phyloP scores from a whole-genome alignment of 208 protist species.

The Phytomonas francai region DNA sequence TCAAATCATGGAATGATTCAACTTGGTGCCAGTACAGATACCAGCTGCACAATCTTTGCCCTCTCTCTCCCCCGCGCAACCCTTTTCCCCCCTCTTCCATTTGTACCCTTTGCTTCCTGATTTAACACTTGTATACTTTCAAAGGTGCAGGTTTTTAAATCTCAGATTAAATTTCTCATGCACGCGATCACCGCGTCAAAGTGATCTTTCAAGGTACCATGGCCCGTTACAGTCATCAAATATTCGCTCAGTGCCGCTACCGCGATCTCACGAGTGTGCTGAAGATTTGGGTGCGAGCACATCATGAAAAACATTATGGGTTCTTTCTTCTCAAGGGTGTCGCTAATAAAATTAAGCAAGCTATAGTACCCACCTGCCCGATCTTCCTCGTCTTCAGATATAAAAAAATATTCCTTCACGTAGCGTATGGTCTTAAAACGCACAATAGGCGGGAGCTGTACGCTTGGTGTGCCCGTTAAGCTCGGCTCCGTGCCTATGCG shows the following conservation, averaged over 20 bases:
- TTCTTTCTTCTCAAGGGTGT: conserved; percentile 19
- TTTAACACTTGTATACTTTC: background rate
- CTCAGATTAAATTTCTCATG: conserved; percentile 9
- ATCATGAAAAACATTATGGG: conserved; percentile 37
- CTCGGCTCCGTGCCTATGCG: background rate
- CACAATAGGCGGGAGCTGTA: conserved; percentile 32
- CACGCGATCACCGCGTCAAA: conserved; percentile 27
- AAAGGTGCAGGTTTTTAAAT: background rate
- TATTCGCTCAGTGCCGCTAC: conserved; percentile 31
- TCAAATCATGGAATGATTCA: background rate
- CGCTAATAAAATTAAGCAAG: conserved; percentile 27
- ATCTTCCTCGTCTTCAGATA: conserved; percentile 26
- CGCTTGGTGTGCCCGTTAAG: background rate
- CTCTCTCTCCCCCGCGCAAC: background rate
- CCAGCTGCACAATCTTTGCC: background rate
- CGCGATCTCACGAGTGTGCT: conserved; percentile 29
- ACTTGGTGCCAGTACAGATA: background rate
- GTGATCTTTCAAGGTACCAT: conserved; percentile 14
- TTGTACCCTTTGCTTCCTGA: background rate
- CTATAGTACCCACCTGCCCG: conserved; percentile 27
- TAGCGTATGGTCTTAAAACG: conserved; percentile 18
- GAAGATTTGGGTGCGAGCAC: conserved; percentile 14
- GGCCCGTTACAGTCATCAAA: conserved; percentile 12
- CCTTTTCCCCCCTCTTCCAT: background rate
- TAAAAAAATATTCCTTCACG: conserved; percentile 60